Evolutionary conservation across 73 alveolate species (phyloP).

Genomic region (Tetrahymena thermophila): DNA sequence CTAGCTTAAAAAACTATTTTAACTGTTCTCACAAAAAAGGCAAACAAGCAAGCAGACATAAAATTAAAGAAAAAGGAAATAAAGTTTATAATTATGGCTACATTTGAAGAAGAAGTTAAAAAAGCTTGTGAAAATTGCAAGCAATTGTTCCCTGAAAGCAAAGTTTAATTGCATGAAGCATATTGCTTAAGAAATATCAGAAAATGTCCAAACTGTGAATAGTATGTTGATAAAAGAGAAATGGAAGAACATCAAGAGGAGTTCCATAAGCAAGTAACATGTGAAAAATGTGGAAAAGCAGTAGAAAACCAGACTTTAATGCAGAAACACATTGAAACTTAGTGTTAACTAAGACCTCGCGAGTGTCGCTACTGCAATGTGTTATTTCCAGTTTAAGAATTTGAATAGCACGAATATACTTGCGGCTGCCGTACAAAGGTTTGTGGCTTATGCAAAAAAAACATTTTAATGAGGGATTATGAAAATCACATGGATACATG

Average conservation of each 20-base stretch:
- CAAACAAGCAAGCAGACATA: neutral
- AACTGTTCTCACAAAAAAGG: neutral
- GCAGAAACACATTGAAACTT: neutral
- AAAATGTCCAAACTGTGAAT: neutral
- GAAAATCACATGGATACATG: neutral
- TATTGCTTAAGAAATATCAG: neutral
- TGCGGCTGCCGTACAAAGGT: neutral
- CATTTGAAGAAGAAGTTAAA: neutral
- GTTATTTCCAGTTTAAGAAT: neutral
- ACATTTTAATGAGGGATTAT: neutral
- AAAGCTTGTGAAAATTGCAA: neutral
- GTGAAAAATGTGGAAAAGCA: neutral
- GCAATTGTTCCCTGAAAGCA: neutral
- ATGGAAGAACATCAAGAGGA: neutral
- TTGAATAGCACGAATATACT: neutral
- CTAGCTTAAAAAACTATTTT: neutral
- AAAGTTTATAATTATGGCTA: neutral
- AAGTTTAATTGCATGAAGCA: neutral
- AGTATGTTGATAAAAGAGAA: neutral
- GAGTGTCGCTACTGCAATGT: neutral
- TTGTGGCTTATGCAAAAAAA: neutral
- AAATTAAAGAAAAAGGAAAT: neutral
- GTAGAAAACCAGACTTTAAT: neutral
- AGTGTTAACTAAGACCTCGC: neutral
- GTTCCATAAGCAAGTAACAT: neutral